Conservation (phyloP, 768 basidiomycete species). For the Lenzites betulinus region DNA sequence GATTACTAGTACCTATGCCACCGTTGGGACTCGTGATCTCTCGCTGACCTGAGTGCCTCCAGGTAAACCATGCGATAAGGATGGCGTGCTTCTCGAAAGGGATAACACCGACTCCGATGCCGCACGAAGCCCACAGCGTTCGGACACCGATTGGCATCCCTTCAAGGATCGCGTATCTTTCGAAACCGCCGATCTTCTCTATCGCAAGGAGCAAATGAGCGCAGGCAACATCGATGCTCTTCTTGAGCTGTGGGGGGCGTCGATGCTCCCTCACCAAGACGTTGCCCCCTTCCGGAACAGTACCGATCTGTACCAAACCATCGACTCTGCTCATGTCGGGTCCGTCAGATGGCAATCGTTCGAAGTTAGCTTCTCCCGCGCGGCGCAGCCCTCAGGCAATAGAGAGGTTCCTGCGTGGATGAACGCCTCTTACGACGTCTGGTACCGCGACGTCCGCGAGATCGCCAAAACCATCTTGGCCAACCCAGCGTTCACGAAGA, state of each 20-base stretch:
- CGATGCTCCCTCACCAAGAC: not conserved
- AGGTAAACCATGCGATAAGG: not conserved
- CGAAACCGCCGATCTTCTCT: conserved; percentile 21
- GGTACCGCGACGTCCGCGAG: not conserved
- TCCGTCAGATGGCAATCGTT: conserved; percentile 42
- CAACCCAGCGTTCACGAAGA: not conserved
- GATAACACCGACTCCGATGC: not conserved
- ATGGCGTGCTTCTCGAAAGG: conserved; percentile 5
- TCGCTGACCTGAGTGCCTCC: too few relatives aligned
- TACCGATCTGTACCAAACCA: conserved; percentile 27
- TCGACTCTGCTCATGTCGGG: conserved; percentile 33
- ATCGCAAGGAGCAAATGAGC: conserved; percentile 10
- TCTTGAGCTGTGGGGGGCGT: not conserved
- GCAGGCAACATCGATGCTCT: conserved; percentile 22
- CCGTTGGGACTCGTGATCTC: too few relatives aligned
- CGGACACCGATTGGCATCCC: conserved; percentile 19
- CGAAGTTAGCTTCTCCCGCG: conserved; percentile 27
- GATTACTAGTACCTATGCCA: too few relatives aligned
- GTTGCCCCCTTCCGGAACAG: not conserved
- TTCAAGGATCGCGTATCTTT: conserved; percentile 17
- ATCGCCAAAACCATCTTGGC: not conserved
- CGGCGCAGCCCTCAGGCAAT: too few relatives aligned
- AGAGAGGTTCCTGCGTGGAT: not conserved
- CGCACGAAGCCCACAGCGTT: not conserved
- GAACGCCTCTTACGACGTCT: not conserved